A percentile compares a stretch with the other conserved stretches of the same genome.
phyloP scores from a whole-genome alignment of 495 filamentous ascomycete genomes.

The Lichenothelia convexa region DNA sequence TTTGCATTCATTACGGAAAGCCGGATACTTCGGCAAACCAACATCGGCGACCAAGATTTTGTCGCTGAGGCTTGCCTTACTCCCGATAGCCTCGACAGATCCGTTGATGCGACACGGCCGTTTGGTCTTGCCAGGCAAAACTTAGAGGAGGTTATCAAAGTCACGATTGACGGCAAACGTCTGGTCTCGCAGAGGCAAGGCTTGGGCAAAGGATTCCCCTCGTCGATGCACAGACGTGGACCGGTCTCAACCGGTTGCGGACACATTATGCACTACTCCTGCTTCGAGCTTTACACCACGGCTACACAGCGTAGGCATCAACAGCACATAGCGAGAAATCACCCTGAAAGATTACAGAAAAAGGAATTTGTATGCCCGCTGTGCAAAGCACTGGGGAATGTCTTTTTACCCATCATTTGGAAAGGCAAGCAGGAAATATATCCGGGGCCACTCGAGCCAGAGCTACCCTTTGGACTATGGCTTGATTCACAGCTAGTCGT shows the following conservation, averaged over 20 bases:
- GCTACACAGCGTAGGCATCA: conserved; percentile 66
- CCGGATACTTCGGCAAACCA: conserved; percentile 69
- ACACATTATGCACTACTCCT: conserved; percentile 96
- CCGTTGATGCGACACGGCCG: conserved; percentile 62
- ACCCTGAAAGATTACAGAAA: conserved; percentile 55
- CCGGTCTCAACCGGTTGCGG: conserved; percentile 84
- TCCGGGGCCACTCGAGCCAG: conserved; percentile 42
- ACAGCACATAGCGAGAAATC: conserved; percentile 81
- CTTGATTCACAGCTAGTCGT: conserved; percentile 27
- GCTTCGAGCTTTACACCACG: conserved; percentile 78
- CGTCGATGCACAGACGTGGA: conserved; percentile 44
- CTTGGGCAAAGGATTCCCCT: conserved; percentile 75
- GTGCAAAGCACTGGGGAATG: conserved; percentile 91
- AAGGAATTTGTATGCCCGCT: conserved; percentile 96
- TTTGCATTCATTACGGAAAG: conserved; percentile 81
- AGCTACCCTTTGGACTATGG: conserved; percentile 46
- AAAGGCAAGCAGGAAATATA: conserved; percentile 71
- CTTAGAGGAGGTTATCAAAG: conserved; percentile 50
- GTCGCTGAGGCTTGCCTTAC: conserved; percentile 64
- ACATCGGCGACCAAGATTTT: conserved; percentile 62
- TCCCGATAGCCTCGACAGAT: conserved; percentile 63
- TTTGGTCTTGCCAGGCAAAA: conserved; percentile 86
- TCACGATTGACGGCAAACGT: conserved; percentile 49
- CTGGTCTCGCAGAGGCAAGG: conserved; percentile 59
- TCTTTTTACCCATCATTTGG: conserved; percentile 92